Percentiles rank a stretch among this genome's conserved stretches.
phyloP scores from a whole-genome alignment of 345 rosid species.

The Durio zibethinus region DNA sequence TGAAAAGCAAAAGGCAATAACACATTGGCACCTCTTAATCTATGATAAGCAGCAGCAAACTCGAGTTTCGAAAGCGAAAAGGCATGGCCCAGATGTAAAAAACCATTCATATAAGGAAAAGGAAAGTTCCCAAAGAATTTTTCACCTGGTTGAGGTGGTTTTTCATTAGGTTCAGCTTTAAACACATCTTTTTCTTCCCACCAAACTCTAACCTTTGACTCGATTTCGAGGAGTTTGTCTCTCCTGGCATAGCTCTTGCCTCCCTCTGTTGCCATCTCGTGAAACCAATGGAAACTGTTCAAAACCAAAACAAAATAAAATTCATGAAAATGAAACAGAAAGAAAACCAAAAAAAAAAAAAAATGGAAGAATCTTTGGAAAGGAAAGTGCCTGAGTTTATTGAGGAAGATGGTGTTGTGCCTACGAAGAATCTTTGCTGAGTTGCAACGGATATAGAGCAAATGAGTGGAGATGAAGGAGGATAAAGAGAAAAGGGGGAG shows the following conservation, averaged over 20 bases:
- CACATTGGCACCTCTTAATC: conserved; percentile 75
- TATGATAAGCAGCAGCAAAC: conserved; percentile 80
- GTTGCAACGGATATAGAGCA: no score
- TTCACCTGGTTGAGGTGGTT: background rate
- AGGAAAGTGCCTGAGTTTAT: background rate
- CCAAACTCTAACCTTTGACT: conserved; percentile 38
- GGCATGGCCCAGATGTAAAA: background rate
- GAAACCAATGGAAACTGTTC: background rate
- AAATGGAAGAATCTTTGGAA: background rate
- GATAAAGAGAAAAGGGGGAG: background rate
- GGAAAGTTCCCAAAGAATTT: conserved; percentile 10
- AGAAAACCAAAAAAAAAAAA: no score
- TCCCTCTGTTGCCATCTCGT: conserved; percentile 53
- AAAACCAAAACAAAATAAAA: background rate
- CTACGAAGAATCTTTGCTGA: background rate
- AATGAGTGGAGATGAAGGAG: background rate
- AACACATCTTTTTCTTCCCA: conserved; percentile 77
- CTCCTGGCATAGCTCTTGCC: conserved; percentile 68
- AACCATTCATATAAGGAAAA: conserved; percentile 12
- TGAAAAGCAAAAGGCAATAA: conserved; percentile 83
- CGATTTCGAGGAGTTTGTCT: conserved; percentile 67
- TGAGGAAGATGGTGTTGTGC: background rate
- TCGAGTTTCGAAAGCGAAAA: conserved; percentile 27
- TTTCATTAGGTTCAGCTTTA: conserved; percentile 26
- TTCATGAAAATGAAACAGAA: no score